Evolutionary conservation across 768 basidiomycete genomes (phyloP).

Genomic region (Trametes elegans): DNA sequence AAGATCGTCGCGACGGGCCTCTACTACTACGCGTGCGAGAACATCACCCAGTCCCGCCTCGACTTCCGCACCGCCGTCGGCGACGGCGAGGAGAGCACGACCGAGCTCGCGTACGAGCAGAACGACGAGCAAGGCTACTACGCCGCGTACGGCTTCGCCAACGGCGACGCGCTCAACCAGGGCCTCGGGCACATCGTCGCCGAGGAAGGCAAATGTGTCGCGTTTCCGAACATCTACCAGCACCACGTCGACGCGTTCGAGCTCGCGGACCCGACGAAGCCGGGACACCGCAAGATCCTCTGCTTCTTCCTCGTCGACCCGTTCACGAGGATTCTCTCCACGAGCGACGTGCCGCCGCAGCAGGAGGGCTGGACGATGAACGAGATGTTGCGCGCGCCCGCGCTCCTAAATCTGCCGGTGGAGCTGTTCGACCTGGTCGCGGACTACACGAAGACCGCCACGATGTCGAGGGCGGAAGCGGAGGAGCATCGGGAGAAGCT

Average conservation of each 20-base stretch:
- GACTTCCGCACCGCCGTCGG: constrained; percentile 32
- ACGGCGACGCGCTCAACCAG: constrained; percentile 18
- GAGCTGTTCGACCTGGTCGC: constrained; percentile 24
- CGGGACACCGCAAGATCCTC: constrained; percentile 39
- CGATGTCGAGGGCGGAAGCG: constrained; percentile 13
- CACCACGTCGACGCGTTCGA: constrained; percentile 36
- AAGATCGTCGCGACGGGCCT: constrained; percentile 17
- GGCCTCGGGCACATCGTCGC: constrained; percentile 32
- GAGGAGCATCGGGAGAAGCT: constrained; percentile 15
- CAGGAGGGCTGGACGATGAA: constrained; percentile 28
- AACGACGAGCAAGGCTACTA: constrained; percentile 3
- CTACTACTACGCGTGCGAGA: constrained; percentile 32
- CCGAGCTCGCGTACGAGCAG: constrained; percentile 2
- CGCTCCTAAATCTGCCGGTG: constrained; percentile 11
- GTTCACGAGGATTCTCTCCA: constrained; percentile 28
- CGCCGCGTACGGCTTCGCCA: constrained; percentile 4
- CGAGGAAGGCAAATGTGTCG: constrained; percentile 29
- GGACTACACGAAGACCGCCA: not conserved
- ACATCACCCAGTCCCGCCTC: constrained; percentile 34
- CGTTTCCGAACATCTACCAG: constrained; percentile 41
- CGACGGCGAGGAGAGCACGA: not conserved
- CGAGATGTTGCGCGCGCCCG: not conserved
- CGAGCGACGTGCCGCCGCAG: constrained; percentile 34
- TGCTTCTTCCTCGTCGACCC: constrained; percentile 40
- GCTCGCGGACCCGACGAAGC: constrained; percentile 32